Percentiles rank a stretch among this genome's conserved stretches.
phyloP scores from a whole-genome alignment of 192 early-diverging fungal genomes.

The Coemansia sp. region DNA sequence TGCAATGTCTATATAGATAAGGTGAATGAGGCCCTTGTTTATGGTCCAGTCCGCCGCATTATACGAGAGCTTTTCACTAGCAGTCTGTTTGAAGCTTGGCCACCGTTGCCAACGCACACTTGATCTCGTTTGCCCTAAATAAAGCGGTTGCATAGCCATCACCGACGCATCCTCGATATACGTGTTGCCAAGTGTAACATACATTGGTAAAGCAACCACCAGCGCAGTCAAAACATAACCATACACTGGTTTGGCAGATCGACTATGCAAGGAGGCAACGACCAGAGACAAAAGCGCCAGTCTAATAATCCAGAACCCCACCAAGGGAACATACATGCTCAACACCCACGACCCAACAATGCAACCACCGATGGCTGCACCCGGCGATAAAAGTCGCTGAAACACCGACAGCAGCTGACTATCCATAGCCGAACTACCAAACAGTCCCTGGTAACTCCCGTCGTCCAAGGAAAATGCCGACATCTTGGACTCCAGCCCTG shows the following conservation, averaged over 20 bases:
- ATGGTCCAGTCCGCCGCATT: too few species aligned
- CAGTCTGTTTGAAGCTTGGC: too few species aligned
- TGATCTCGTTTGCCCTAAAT: too few species aligned
- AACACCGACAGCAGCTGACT: constrained; percentile 13
- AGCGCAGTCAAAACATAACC: too few species aligned
- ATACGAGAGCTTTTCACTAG: too few species aligned
- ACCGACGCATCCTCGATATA: too few species aligned
- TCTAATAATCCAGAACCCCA: constrained; percentile 9
- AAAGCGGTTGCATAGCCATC: too few species aligned
- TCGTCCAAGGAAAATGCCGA: constrained; percentile 41
- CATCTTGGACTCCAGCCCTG: constrained; percentile 43
- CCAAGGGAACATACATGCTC: constrained; percentile 1
- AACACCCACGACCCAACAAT: constrained; percentile 9
- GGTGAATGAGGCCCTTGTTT: neutral
- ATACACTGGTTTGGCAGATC: too few species aligned
- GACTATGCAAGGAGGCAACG: neutral
- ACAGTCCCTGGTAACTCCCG: constrained; percentile 43
- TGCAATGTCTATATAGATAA: constrained; percentile 11
- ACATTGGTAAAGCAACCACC: too few species aligned
- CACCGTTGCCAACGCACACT: too few species aligned
- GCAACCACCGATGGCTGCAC: neutral
- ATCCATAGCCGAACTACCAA: constrained; percentile 38
- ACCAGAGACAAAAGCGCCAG: constrained; percentile 2
- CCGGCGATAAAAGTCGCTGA: constrained; percentile 7
- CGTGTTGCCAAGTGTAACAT: too few species aligned